Evolutionary conservation across 75 land plant genomes (phyloP), one percentile per base, ranked within the genome.

Genomic region (Cunninghamia lanceolata): DNA sequence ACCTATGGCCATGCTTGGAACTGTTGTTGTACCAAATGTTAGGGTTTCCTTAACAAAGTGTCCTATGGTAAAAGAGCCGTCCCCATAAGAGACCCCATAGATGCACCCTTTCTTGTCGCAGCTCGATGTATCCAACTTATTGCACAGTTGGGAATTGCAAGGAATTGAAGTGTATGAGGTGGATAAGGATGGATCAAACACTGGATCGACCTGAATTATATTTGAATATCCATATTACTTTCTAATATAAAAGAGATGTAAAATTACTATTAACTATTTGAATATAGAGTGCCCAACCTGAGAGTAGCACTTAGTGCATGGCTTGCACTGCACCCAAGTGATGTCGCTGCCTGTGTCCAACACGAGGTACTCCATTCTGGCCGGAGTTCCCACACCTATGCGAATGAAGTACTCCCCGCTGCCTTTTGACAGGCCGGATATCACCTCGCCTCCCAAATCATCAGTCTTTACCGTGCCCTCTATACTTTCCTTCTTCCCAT

Each of bases 301-400:
- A 2, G 3, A 0, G 56, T 53, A 53, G 56, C 56, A 53, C 3
- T 53, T 0, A 14, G 2, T 9, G 19, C 56, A 53, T 53, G 56
- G 98, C 83, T 88, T 78, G 87, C 98, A 96, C 79, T 96, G 98
- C 25, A 94, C 85, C 98, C 95, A 95, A 9, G 91, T 75, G 47
- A 96, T 50, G 88, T 96, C 98, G 82, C 95, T 94, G 76, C 97
- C 97, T 15, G 95, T 89, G 86, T 96, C 97, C 79, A 94, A 84
- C 15, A 94, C 93, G 86, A 93, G 85, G 94, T 89, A 94, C 74
- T 90, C 89, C 52, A 79, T 54, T 16, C 86, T 80, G 28, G 95
- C 85, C 36, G 97, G 97, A 63, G 89, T 89, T 1, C 97, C 97
- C n/a, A 96, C 89, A n/a, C 94, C 94, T 50, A 96, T 83, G 52